Conservation (phyloP, 768 basidiomycete genomes). For the Lanmaoa rubissima region DNA sequence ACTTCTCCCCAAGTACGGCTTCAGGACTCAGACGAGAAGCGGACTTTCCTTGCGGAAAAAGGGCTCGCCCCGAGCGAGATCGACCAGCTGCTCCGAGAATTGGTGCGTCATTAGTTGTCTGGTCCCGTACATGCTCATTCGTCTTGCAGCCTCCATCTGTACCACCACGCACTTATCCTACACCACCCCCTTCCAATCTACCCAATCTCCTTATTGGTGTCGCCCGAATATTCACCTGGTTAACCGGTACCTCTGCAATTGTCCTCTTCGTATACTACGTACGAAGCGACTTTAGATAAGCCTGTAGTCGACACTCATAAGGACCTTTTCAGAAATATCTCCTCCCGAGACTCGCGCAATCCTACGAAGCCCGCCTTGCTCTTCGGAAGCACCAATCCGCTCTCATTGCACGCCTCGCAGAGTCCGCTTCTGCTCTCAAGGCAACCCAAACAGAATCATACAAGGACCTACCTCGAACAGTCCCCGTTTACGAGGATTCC, state of each 20-base stretch:
- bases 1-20: conserved; percentile 60
- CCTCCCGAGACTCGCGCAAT: conserved; percentile 60
- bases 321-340: conserved; percentile 55
- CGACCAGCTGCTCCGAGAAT: conserved; percentile 52
- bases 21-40: conserved; percentile 56
- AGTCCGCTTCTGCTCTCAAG: conserved; percentile 55
- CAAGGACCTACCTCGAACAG: conserved; percentile 54
- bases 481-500: conserved; percentile 47
- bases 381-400: conserved; percentile 58
- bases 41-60: conserved; percentile 66
- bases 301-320: conserved; percentile 5
- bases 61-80: conserved; percentile 65
- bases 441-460: conserved; percentile 54
- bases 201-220: conserved; percentile 65
- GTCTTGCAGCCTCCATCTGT: conserved; percentile 42
- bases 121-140: conserved; percentile 6
- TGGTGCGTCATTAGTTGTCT: conserved; percentile 39
- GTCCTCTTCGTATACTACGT: conserved; percentile 68
- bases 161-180: conserved; percentile 74
- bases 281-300: conserved; percentile 20
- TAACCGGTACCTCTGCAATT: conserved; percentile 59
- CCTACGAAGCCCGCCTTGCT: conserved; percentile 59
- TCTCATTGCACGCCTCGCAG: conserved; percentile 53
- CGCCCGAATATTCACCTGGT: conserved; percentile 60
- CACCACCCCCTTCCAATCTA: conserved; percentile 63